Base-by-base conservation (phyloP, 2,329 filamentous ascomycete species). In the Conoideocrella luteorostrata region DNA sequence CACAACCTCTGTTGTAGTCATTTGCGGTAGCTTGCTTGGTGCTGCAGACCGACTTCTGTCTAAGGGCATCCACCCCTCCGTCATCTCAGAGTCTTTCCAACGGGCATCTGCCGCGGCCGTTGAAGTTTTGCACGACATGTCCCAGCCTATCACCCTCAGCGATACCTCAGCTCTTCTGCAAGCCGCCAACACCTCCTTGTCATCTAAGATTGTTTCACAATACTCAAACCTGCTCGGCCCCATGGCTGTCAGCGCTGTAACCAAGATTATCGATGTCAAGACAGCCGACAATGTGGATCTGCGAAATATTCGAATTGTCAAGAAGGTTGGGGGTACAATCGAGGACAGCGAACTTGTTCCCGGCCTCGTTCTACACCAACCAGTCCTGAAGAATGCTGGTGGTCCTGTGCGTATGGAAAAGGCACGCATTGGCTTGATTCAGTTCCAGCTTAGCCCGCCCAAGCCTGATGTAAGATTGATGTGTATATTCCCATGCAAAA, bases 261-360 rank as follows among this genome's bases (percentile, higher is more conserved):
- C 91, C 50, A 94, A 94, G 72, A 88, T 91, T 44, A 96, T 98
- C 67, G 91, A 98, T 62, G 76, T 91, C 48, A 95, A 90, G 72
- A 95, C 85, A 18, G 91, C 93, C 44, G 88, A 96, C 54, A 98
- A 98, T 53, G 93, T 96, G 44, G 93, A 98, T 59, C 75, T 98
- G 47, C 88, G 88, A 64, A 96, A 97, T 67, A 96, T 98, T 51
- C 82, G 93, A 53, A 93, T 97, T 56, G 77, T 98, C 60, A 97
- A 97, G 79, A 97, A 96, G 71, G 85, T 94, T 45, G 93, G 93
- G 57, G 93, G 93, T 48, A 97, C 94, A 32, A 97, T 98, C 64
- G 93, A 98, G 62, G 93, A 98, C 63, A 95, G 88, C 61, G 93
- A 98, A 70, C 85, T 98, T 74, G 82, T 97, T 29, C 93, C 98